Evolutionary conservation across 352 stramenopile genomes (phyloP).

Genomic region (Phytophthora aleatoria): DNA sequence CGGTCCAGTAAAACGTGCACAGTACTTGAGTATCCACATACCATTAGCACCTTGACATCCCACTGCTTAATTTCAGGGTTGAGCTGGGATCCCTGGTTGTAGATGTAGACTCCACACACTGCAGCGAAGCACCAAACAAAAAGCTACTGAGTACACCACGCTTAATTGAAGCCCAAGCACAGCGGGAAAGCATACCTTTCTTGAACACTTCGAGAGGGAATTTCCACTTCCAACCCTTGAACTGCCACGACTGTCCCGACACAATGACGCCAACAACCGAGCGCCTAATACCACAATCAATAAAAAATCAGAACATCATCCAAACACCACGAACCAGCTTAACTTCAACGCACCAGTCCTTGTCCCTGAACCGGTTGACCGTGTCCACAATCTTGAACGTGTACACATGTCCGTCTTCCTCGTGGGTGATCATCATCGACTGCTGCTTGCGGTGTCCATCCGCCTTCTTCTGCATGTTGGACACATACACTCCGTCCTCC

Average conservation of each 20-base stretch:
- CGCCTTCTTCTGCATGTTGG: conserved; percentile 87
- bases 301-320: background rate
- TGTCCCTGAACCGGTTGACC: conserved; percentile 80
- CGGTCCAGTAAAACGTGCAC: background rate
- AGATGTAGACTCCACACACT: conserved; percentile 87
- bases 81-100: conserved; percentile 82
- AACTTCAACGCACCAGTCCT: conserved; percentile 76
- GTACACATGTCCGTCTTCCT: conserved; percentile 81
- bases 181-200: conserved; percentile 55
- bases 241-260: conserved; percentile 91
- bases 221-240: conserved; percentile 94
- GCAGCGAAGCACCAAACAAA: conserved; percentile 7
- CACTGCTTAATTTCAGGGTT: conserved; percentile 88
- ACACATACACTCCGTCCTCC: conserved; percentile 76
- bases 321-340: background rate
- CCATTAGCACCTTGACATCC: conserved; percentile 92
- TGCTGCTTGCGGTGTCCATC: conserved; percentile 82
- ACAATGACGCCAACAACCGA: conserved; percentile 90
- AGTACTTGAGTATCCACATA: conserved; percentile 18
- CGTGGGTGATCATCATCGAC: conserved; percentile 82
- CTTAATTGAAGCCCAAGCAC: background rate
- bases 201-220: conserved; percentile 93
- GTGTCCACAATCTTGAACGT: conserved; percentile 91
- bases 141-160: background rate
- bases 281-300: conserved; percentile 49